A percentile compares a stretch with the other conserved stretches of the same genome.
phyloP scores from a whole-genome alignment of 2,329 filamentous ascomycete species.

The Diplocarpon rosae region DNA sequence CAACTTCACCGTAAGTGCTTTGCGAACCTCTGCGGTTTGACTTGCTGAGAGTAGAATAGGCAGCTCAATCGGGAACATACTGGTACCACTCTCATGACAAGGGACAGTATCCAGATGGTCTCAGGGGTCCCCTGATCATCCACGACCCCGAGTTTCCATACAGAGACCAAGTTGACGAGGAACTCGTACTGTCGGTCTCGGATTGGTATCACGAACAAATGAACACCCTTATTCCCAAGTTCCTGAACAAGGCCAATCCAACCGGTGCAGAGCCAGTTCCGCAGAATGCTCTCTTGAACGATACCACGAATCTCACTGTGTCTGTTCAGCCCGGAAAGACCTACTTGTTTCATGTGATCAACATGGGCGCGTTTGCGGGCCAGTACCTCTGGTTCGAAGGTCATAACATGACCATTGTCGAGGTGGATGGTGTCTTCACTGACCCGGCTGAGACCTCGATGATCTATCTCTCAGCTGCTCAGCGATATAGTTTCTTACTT shows the following conservation, averaged over 20 bases:
- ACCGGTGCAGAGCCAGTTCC: slow-evolving; percentile 51
- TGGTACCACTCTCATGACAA: slow-evolving; percentile 58
- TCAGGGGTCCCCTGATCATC: slow-evolving; percentile 45
- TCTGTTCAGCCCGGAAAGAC: slow-evolving; percentile 55
- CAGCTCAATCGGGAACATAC: slow-evolving; percentile 59
- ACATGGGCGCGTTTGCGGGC: slow-evolving; percentile 60
- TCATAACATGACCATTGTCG: slow-evolving; percentile 57
- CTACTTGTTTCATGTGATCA: slow-evolving; percentile 62
- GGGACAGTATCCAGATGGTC: slow-evolving; percentile 47
- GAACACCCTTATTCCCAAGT: slow-evolving; percentile 32
- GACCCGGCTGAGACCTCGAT: slow-evolving; percentile 46
- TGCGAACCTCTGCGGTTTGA: neutral
- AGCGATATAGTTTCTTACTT: slow-evolving; percentile 51
- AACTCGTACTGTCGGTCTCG: slow-evolving; percentile 44
- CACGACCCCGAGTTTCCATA: slow-evolving; percentile 41
- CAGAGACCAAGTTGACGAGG: slow-evolving; percentile 38
- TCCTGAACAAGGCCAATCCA: slow-evolving; percentile 36
- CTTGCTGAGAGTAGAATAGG: slow-evolving; percentile 23
- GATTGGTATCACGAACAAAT: slow-evolving; percentile 53
- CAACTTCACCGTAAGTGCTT: slow-evolving; percentile 45
- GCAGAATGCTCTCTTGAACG: slow-evolving; percentile 59
- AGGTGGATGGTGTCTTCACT: slow-evolving; percentile 61
- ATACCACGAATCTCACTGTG: slow-evolving; percentile 50
- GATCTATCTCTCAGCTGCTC: slow-evolving; percentile 57
- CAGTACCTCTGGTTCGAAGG: slow-evolving; percentile 58